phyloP scores from a whole-genome alignment of 345 rosid species.

The Cochlearia excelsa region DNA sequence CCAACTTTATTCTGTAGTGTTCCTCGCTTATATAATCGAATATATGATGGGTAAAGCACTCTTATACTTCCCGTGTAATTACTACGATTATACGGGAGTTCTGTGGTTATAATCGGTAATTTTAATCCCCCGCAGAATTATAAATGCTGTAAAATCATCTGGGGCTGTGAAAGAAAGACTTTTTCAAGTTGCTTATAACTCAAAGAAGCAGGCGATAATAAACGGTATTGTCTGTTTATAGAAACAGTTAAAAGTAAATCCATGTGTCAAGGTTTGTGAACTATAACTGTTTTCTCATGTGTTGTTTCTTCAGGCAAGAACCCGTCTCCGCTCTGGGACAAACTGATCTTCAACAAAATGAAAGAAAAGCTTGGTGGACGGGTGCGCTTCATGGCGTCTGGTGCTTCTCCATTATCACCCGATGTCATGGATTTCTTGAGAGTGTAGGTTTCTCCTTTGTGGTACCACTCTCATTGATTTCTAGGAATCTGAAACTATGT shows the following conservation, averaged over 20 bases:
- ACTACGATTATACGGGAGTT: neutral
- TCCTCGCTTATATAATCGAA: slow-evolving; percentile 83
- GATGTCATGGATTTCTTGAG: slow-evolving; percentile 89
- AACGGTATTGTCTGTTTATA: slow-evolving; percentile 45
- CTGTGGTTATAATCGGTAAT: slow-evolving; percentile 16
- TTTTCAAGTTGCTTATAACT: slow-evolving; percentile 70
- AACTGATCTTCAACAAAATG: slow-evolving; percentile 89
- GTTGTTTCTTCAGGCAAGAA: slow-evolving; percentile 46
- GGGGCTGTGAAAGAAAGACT: slow-evolving; percentile 67
- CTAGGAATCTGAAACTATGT: too few species aligned
- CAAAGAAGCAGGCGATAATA: slow-evolving; percentile 78
- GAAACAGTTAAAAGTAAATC: slow-evolving; percentile 14
- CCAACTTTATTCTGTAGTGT: slow-evolving; percentile 92
- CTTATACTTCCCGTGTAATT: slow-evolving; percentile 12
- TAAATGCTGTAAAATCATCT: slow-evolving; percentile 66
- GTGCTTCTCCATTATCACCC: slow-evolving; percentile 97
- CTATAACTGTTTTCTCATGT: slow-evolving; percentile 10
- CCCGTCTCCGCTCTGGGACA: slow-evolving; percentile 82
- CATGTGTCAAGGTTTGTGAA: slow-evolving; percentile 4
- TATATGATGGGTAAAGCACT: slow-evolving; percentile 68
- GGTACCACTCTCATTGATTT: neutral
- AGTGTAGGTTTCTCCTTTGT: slow-evolving; percentile 57
- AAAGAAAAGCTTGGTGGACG: slow-evolving; percentile 89
- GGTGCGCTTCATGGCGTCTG: slow-evolving; percentile 73
- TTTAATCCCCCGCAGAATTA: slow-evolving; percentile 47